Percentiles rank a stretch among this genome's conserved stretches.
Evolutionary conservation across 805 yeast species (phyloP).

Genomic region (Suhomyces xylopsoci): DNA sequence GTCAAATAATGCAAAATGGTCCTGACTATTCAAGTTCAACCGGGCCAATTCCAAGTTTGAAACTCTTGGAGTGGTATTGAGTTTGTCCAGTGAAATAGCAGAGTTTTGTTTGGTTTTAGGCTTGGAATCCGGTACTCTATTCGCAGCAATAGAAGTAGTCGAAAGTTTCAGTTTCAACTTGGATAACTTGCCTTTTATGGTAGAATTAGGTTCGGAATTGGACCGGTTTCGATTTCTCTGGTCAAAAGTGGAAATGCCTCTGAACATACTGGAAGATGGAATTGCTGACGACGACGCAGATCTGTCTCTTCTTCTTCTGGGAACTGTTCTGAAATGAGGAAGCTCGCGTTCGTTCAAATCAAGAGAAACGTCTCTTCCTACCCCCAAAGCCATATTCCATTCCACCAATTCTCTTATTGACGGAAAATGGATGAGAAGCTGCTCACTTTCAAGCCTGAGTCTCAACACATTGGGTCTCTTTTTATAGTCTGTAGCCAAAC

Average conservation of each 20-base stretch:
- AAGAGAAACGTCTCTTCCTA: slow-evolving; percentile 76
- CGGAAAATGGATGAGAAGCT: slow-evolving; percentile 64
- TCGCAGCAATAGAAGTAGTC: background rate
- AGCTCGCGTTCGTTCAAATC: slow-evolving; percentile 69
- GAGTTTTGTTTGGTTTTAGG: background rate
- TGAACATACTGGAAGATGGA: background rate
- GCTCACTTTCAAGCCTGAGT: slow-evolving; percentile 79
- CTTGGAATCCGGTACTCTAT: background rate
- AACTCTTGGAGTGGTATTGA: background rate
- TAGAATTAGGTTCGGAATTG: slow-evolving; percentile 19
- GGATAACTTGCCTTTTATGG: slow-evolving; percentile 18
- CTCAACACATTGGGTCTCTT: slow-evolving; percentile 69
- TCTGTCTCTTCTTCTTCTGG: slow-evolving; percentile 57
- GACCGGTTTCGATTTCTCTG: slow-evolving; percentile 8
- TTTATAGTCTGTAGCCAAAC: slow-evolving; percentile 81
- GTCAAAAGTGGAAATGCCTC: background rate
- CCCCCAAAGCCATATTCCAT: slow-evolving; percentile 72
- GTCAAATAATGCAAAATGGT: slow-evolving; percentile 2
- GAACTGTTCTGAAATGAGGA: slow-evolving; percentile 79
- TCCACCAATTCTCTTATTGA: slow-evolving; percentile 64
- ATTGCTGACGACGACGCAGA: background rate
- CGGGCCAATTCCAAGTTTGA: slow-evolving; percentile 3
- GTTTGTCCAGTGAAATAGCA: background rate
- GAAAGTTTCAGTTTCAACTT: slow-evolving; percentile 12
- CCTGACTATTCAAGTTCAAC: background rate